These are phyloP conservation scores for Stephanodiscus triporus DNA, from an alignment of 108 stramenopile genomes.

Conservation along the genomic window DNA sequence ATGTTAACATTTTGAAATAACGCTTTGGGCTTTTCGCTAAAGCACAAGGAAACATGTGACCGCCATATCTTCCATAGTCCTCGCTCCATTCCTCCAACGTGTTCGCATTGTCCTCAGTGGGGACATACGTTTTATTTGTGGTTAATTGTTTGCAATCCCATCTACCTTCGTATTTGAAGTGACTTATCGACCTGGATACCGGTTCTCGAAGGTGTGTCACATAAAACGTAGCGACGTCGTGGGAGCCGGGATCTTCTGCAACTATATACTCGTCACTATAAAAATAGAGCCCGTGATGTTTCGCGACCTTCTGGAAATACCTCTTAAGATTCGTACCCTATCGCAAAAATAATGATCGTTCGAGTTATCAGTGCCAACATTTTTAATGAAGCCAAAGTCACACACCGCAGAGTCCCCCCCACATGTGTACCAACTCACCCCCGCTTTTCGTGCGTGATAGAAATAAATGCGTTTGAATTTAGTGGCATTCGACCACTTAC, in stretches of 20 bases:
- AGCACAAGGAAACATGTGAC: background rate
- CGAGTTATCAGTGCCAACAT: too few relatives aligned
- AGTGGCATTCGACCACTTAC: constrained; percentile 25
- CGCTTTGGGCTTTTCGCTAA: background rate
- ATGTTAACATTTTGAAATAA: constrained; percentile 14
- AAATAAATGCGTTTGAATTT: constrained; percentile 47
- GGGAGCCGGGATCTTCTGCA: constrained; percentile 36
- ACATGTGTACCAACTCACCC: constrained; percentile 4
- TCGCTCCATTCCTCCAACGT: constrained; percentile 27
- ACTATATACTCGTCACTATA: constrained; percentile 16
- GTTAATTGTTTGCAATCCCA: constrained; percentile 29
- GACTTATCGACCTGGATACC: constrained; percentile 26
- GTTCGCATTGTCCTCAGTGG: constrained; percentile 31
- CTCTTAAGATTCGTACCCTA: constrained; percentile 35
- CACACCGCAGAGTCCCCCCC: too few relatives aligned
- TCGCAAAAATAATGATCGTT: too few relatives aligned
- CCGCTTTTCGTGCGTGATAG: constrained; percentile 38
- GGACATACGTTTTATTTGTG: constrained; percentile 15
- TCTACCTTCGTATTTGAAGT: constrained; percentile 42
- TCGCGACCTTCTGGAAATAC: constrained; percentile 38
- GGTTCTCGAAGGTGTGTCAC: constrained; percentile 47
- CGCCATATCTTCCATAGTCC: constrained; percentile 22
- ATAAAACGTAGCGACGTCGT: constrained; percentile 44
- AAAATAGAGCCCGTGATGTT: constrained; percentile 25
- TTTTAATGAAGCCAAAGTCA: background rate